These are phyloP conservation scores for Malassezia pachydermatis DNA, from an alignment of 1,284 basidiomycete genomes.

Conservation along the genomic window DNA sequence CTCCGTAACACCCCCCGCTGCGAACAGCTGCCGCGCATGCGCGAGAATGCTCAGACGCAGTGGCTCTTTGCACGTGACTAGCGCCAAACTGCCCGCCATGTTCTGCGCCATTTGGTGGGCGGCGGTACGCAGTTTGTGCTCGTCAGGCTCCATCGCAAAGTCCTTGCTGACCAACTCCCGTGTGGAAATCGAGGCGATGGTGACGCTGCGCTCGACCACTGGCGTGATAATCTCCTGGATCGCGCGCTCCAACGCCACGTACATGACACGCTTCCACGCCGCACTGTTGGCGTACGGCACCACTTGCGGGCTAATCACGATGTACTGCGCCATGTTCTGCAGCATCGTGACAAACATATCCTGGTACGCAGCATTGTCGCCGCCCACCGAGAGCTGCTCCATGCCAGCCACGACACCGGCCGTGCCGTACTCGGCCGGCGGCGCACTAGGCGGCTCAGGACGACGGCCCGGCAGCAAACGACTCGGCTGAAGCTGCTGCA, in stretches of 20 bases:
- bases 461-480: constrained; percentile 61
- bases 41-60: constrained; percentile 82
- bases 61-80: constrained; percentile 98
- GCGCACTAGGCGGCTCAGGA: constrained; percentile 45
- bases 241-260: constrained; percentile 82
- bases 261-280: constrained; percentile 79
- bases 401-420: constrained; percentile 24
- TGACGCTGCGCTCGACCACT: constrained; percentile 96
- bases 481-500: constrained; percentile 75
- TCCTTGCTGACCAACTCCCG: constrained; percentile 92
- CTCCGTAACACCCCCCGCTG: constrained; percentile 55
- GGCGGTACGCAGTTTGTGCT: constrained; percentile 78
- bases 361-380: constrained; percentile 29
- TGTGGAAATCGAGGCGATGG: constrained; percentile 95
- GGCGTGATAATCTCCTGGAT: constrained; percentile 96
- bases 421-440: constrained; percentile 6
- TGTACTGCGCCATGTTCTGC: constrained; percentile 60
- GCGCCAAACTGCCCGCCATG: constrained; percentile 85
- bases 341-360: constrained; percentile 61
- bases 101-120: constrained; percentile 95
- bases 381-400: constrained; percentile 32
- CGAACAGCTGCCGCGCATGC: constrained; percentile 61
- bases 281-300: constrained; percentile 63
- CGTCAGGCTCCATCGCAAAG: constrained; percentile 86
- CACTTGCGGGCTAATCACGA: constrained; percentile 63